These are phyloP conservation scores for Marasmius tenuissimus DNA, from an alignment of 1,284 basidiomycete species.

Conservation along the genomic window DNA sequence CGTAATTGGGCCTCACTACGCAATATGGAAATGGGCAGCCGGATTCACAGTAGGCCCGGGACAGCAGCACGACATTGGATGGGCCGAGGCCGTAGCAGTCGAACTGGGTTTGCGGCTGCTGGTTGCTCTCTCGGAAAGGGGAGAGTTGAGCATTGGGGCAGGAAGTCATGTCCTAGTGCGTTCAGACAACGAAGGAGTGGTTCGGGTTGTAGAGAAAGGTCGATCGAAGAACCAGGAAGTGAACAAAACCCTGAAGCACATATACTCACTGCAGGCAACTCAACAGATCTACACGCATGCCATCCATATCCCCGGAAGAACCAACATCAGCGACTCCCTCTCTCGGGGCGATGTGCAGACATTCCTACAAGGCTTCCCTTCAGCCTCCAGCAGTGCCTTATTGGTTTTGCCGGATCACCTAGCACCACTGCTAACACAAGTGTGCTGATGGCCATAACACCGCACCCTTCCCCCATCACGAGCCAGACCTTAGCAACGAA, in stretches of 20 bases:
- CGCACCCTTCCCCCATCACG: too few species aligned
- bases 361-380: too few species aligned
- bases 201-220: not conserved
- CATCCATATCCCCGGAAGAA: too few species aligned
- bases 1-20: constrained; percentile 28
- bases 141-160: not conserved
- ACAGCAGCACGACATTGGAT: not conserved
- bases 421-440: too few species aligned
- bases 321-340: too few species aligned
- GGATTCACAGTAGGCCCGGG: constrained; percentile 11
- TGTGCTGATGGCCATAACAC: too few species aligned
- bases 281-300: too few species aligned
- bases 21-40: constrained; percentile 29
- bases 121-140: not conserved
- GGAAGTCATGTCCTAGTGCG: not conserved
- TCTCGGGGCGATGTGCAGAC: too few species aligned
- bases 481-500: too few species aligned
- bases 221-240: not conserved
- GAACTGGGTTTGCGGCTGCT: not conserved
- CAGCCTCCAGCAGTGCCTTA: too few species aligned
- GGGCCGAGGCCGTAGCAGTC: not conserved
- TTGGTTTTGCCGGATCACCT: too few species aligned
- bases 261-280: too few species aligned
- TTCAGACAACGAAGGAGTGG: not conserved
- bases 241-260: not conserved